These are phyloP conservation scores for Ophiorrhiza pumila DNA, from an alignment of 257 asterid genomes.

Conservation along the genomic window DNA sequence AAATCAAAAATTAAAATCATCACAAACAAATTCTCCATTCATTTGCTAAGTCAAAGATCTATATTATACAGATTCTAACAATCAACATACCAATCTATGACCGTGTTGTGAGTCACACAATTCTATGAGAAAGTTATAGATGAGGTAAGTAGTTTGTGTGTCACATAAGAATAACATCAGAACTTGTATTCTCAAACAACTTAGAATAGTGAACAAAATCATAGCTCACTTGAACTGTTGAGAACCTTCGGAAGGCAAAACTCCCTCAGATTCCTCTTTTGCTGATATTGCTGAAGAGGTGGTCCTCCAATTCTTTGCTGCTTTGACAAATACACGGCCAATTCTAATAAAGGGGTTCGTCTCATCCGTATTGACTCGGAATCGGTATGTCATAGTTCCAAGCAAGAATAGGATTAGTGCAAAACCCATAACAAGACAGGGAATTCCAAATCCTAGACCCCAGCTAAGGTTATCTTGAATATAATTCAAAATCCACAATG, in stretches of 20 bases:
- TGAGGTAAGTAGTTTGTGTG: neutral
- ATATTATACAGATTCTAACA: neutral
- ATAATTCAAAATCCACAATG: conserved; percentile 19
- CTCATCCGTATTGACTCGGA: conserved; percentile 5
- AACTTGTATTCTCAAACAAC: neutral
- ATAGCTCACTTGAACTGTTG: conserved; percentile 20
- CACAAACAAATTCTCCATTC: neutral
- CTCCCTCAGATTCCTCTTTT: conserved; percentile 15
- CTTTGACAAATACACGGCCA: conserved; percentile 21
- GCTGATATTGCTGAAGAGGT: conserved; percentile 3
- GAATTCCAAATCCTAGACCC: conserved; percentile 12
- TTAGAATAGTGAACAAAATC: neutral
- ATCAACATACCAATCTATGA: neutral
- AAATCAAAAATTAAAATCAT: neutral
- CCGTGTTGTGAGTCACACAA: neutral
- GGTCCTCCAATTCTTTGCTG: conserved; percentile 18
- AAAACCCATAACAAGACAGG: conserved; percentile 18
- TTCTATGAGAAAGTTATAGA: neutral
- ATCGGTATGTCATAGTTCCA: conserved; percentile 19
- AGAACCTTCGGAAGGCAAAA: conserved; percentile 17
- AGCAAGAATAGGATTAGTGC: conserved; percentile 19
- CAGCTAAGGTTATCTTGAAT: conserved; percentile 21
- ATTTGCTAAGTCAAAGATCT: neutral
- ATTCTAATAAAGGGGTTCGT: conserved; percentile 17
- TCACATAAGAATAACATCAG: neutral